These are phyloP conservation scores for Schizothecium vesticola DNA, from an alignment of 495 filamentous ascomycete genomes.

Conservation along the genomic window DNA sequence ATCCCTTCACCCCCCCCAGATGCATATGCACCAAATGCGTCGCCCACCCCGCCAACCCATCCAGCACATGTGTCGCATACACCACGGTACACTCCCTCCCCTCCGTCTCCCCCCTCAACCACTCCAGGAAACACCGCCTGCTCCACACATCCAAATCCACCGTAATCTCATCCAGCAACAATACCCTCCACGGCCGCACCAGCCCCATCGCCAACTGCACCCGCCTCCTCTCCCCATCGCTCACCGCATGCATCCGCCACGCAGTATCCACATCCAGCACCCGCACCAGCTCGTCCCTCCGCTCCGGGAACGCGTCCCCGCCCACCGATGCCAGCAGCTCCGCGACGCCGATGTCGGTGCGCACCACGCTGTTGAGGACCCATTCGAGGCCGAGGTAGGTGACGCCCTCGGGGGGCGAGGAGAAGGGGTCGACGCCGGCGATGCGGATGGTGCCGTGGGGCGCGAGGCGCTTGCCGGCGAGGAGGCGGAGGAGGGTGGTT, in stretches of 20 bases:
- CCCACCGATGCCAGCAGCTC: constrained; percentile 82
- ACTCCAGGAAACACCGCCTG: constrained; percentile 77
- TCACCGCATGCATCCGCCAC: constrained; percentile 95
- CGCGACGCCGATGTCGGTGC: constrained; percentile 86
- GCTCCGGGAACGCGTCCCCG: constrained; percentile 71
- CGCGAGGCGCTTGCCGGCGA: constrained; percentile 90
- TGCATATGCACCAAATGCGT: constrained; percentile 95
- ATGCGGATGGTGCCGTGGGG: constrained; percentile 67
- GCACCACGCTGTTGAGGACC: constrained; percentile 96
- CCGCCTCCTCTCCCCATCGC: constrained; percentile 81
- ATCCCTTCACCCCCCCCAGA: constrained; percentile 76
- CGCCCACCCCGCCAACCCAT: constrained; percentile 88
- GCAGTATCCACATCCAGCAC: constrained; percentile 87
- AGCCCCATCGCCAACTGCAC: constrained; percentile 97
- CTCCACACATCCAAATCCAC: constrained; percentile 90
- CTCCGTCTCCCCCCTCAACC: constrained; percentile 83
- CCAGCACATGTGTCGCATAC: constrained; percentile 95
- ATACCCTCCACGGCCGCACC: constrained; percentile 82
- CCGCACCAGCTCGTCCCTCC: constrained; percentile 75
- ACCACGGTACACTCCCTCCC: constrained; percentile 79
- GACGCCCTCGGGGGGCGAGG: constrained; percentile 78
- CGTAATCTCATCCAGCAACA: constrained; percentile 94
- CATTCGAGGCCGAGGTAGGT: constrained; percentile 97
- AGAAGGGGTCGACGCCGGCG: constrained; percentile 84
- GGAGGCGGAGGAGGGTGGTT: constrained; percentile 79